A percentile compares a stretch with the other conserved stretches of the same genome.
Evolutionary conservation across 2,329 filamentous ascomycete genomes (phyloP).

Genomic region (Leptographium lundbergii): DNA sequence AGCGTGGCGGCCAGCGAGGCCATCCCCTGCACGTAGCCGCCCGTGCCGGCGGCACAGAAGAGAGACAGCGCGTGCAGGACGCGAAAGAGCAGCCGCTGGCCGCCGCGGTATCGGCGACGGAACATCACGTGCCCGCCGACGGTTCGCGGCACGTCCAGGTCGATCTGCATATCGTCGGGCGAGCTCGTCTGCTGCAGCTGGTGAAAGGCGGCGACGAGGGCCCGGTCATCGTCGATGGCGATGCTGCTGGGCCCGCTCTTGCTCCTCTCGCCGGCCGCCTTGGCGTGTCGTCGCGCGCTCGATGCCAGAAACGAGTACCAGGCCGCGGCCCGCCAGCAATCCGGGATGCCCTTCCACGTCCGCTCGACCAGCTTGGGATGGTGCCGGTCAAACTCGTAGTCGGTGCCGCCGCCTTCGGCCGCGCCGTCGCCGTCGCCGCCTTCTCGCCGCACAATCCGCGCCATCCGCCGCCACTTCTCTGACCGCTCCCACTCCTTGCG

Average conservation of each 20-base stretch:
- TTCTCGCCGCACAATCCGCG: slow-evolving; percentile 39
- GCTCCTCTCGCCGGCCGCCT: background rate
- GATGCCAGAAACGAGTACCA: slow-evolving; percentile 87
- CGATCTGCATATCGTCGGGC: slow-evolving; percentile 90
- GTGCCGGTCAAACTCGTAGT: slow-evolving; percentile 67
- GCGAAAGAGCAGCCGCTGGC: slow-evolving; percentile 81
- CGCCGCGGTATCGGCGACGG: slow-evolving; percentile 76
- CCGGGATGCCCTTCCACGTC: slow-evolving; percentile 96
- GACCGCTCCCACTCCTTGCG: slow-evolving; percentile 49
- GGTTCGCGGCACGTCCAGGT: slow-evolving; percentile 89
- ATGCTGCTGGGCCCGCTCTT: background rate
- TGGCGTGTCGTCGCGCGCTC: slow-evolving; percentile 41
- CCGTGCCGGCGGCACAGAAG: slow-evolving; percentile 64
- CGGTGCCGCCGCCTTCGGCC: slow-evolving; percentile 29
- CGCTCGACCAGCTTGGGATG: slow-evolving; percentile 79
- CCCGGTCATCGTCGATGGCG: background rate
- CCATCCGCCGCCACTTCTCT: slow-evolving; percentile 58
- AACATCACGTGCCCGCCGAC: slow-evolving; percentile 98
- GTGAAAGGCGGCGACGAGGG: slow-evolving; percentile 57
- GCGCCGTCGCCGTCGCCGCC: slow-evolving; percentile 33
- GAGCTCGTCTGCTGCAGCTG: slow-evolving; percentile 61
- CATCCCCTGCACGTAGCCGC: slow-evolving; percentile 95
- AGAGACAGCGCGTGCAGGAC: slow-evolving; percentile 85
- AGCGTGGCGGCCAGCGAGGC: slow-evolving; percentile 83
- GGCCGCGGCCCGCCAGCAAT: slow-evolving; percentile 83